These are phyloP conservation scores for Pterocarpus santalinus DNA, from an alignment of 306 rosid species.

Conservation along the genomic window DNA sequence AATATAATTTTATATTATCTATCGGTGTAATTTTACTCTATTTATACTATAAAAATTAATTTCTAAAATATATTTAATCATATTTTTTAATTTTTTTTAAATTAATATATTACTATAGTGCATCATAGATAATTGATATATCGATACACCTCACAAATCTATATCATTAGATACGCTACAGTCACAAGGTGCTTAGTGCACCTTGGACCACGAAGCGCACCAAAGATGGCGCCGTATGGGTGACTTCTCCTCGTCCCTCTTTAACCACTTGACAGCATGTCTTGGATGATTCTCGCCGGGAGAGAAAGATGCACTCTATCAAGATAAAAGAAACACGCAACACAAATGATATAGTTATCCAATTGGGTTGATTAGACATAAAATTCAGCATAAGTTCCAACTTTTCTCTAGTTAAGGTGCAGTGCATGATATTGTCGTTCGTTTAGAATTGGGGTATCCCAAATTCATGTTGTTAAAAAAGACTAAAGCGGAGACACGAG, in stretches of 20 bases:
- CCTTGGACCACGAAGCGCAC: no score
- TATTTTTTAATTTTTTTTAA: no score
- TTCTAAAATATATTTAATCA: no score
- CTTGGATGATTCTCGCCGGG: not conserved
- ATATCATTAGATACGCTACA: no score
- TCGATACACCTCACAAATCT: no score
- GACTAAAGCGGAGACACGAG: not conserved
- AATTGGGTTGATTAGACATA: slow-evolving; percentile 1
- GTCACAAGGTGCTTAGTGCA: no score
- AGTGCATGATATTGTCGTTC: not conserved
- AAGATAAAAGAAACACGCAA: not conserved
- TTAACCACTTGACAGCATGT: not conserved
- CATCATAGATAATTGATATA: no score
- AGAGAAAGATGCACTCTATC: not conserved
- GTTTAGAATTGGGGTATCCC: not conserved
- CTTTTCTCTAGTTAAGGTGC: not conserved
- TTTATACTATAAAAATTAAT: no score
- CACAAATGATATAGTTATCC: not conserved
- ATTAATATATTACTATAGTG: no score
- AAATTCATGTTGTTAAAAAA: not conserved
- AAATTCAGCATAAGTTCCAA: not conserved
- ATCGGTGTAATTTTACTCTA: no score
- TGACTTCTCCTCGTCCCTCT: not conserved
- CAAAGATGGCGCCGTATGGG: no score
- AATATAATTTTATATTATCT: no score